phyloP scores from a whole-genome alignment of 441 rosid genomes.

The Adansonia madagascariensis region DNA sequence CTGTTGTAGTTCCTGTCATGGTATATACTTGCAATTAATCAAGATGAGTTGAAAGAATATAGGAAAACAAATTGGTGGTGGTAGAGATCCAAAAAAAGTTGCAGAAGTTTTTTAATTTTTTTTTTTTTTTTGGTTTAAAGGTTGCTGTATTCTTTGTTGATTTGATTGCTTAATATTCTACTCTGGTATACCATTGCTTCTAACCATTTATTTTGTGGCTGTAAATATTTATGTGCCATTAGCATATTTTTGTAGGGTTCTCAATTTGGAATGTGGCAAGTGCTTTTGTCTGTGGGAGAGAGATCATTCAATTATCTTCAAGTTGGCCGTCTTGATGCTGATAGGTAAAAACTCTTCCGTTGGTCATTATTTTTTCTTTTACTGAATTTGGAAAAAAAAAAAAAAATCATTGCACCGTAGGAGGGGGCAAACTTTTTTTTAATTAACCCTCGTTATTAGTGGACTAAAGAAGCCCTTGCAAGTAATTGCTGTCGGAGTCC shows the following conservation, averaged over 20 bases:
- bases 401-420: background rate
- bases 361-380: background rate
- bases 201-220: background rate
- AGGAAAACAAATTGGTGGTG: slow-evolving; percentile 22
- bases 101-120: background rate
- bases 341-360: slow-evolving; percentile 21
- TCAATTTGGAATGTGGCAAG: background rate
- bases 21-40: slow-evolving; percentile 28
- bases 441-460: background rate
- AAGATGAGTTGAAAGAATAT: slow-evolving; percentile 33
- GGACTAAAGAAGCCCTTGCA: background rate
- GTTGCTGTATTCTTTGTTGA: background rate
- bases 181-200: background rate
- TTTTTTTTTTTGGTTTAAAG: background rate
- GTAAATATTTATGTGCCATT: slow-evolving; percentile 18
- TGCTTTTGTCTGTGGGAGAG: background rate
- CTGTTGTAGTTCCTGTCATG: slow-evolving; percentile 27
- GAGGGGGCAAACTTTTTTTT: background rate
- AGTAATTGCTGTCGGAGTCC: background rate
- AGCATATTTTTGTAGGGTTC: slow-evolving; percentile 7
- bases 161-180: slow-evolving; percentile 5
- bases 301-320: slow-evolving; percentile 3
- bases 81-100: background rate
- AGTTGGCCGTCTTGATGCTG: slow-evolving; percentile 23
- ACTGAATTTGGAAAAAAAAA: too few relatives aligned